Conservation (phyloP, 805 yeast species). For the Metschnikowia lunata region DNA sequence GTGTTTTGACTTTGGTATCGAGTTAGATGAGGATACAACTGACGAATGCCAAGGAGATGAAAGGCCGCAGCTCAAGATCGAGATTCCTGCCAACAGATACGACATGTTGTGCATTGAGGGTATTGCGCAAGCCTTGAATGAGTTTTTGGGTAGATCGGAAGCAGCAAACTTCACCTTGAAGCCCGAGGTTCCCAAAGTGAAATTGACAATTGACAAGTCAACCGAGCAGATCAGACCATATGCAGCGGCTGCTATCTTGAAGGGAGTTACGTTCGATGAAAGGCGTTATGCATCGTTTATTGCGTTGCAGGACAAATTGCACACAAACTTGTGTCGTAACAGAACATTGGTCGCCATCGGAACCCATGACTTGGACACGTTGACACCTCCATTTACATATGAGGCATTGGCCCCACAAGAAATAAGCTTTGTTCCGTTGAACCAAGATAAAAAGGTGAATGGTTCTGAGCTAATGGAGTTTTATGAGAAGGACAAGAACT, state of each 20-base stretch:
- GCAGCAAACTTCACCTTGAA: slow-evolving; percentile 66
- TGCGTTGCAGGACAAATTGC: slow-evolving; percentile 92
- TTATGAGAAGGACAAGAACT: slow-evolving; percentile 84
- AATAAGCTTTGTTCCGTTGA: slow-evolving; percentile 68
- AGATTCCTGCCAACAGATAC: slow-evolving; percentile 96
- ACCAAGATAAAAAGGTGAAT: slow-evolving; percentile 62
- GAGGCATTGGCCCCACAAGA: slow-evolving; percentile 79
- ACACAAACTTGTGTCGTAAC: slow-evolving; percentile 92
- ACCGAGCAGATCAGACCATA: slow-evolving; percentile 79
- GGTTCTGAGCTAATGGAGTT: slow-evolving; percentile 83
- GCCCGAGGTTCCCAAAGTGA: slow-evolving; percentile 55
- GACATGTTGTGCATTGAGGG: slow-evolving; percentile 98
- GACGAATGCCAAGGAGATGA: slow-evolving; percentile 68
- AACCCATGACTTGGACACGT: slow-evolving; percentile 86
- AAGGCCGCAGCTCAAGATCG: slow-evolving; percentile 95
- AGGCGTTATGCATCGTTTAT: slow-evolving; percentile 92
- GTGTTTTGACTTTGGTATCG: slow-evolving; percentile 96
- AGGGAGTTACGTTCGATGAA: slow-evolving; percentile 76
- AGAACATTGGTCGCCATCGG: slow-evolving; percentile 98
- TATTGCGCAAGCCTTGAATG: slow-evolving; percentile 90
- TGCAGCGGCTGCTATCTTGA: slow-evolving; percentile 91
- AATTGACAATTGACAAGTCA: slow-evolving; percentile 70
- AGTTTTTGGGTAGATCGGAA: slow-evolving; percentile 66
- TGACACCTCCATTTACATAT: slow-evolving; percentile 80
- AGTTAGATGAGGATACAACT: slow-evolving; percentile 95